Evolutionary conservation across 768 basidiomycete genomes (phyloP), one percentile per base, ranked within the genome.

Genomic region (Leccinum rimulosum): DNA sequence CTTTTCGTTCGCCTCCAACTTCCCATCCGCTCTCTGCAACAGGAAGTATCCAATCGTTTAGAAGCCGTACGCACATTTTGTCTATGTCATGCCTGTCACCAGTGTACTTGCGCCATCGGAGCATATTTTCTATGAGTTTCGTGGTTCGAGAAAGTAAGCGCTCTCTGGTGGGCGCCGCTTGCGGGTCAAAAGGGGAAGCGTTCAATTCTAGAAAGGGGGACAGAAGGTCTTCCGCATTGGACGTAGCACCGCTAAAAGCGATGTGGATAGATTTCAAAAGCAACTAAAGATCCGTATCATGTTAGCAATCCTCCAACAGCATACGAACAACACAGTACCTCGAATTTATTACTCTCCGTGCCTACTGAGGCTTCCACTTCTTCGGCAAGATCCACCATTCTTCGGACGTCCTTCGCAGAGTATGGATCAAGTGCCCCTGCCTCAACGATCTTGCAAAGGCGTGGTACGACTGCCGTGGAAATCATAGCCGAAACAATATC

Each of bases 401-500:
- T 77, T 35, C 83, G 78, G 3, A 88, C 77, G 67, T 88, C 82
- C 35, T 65, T 74, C 33, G 79, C 76, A 3, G 93, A 95, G 72
- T 92, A 94, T 1, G 89, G 85, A 70, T 97, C 89, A 55, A 95
- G 77, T 5, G 82, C 89, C 27, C 95, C 94, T n/a, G 80, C 80
- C 57, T 88, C 84, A n/a, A 97, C 69, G 25, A 91, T 68, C 64
- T 84, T 89, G 68, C 81, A 83, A 9, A 97, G 67, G 51, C 87
- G 79, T 9, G 95, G 93, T 38, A 89, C 84, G 47, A 95, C 77
- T 0, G 87, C 85, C 1, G 90, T 91, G n/a, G 89, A 86, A 17
- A 95, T 82, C 87, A 95, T 93, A 0, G 89, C 86, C 12, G 91
- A 84, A 35, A 94, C 89, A 25, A 97, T 77, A 67, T 97, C 94